Conservation (phyloP, 1,139 yeast species). For the Protomyces macrosporus region DNA sequence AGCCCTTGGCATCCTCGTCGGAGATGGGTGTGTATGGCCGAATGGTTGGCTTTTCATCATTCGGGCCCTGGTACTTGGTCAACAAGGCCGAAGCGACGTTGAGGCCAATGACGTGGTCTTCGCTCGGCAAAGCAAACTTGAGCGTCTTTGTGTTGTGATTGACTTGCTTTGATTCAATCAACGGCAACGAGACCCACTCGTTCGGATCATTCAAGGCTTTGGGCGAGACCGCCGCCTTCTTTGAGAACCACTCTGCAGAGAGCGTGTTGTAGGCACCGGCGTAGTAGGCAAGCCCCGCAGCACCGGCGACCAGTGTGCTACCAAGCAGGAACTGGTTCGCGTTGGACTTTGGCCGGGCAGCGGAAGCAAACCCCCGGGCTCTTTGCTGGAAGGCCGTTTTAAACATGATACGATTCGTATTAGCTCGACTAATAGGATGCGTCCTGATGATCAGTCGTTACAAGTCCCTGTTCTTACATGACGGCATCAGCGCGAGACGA, state of each 20-base stretch:
- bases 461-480: neutral
- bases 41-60: slow-evolving; percentile 80
- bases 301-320: slow-evolving; percentile 4
- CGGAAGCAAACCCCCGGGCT: neutral
- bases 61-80: slow-evolving; percentile 67
- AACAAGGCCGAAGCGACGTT: slow-evolving; percentile 72
- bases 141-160: slow-evolving; percentile 54
- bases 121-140: slow-evolving; percentile 63
- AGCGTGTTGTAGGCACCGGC: slow-evolving; percentile 7
- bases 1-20: slow-evolving; percentile 63
- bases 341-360: neutral
- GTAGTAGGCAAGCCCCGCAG: slow-evolving; percentile 7
- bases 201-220: slow-evolving; percentile 28
- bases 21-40: slow-evolving; percentile 96
- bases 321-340: neutral
- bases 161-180: slow-evolving; percentile 52
- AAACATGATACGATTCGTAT: neutral
- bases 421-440: neutral
- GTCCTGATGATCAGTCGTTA: neutral
- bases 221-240: slow-evolving; percentile 12
- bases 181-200: slow-evolving; percentile 75
- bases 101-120: slow-evolving; percentile 71
- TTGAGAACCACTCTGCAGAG: slow-evolving; percentile 19
- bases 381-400: neutral
- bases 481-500: neutral